A percentile compares a stretch with the other conserved stretches of the same genome.
Evolutionary conservation across 2,329 filamentous ascomycete species (phyloP).

Genomic region (Beauveria scarabaeidicola): DNA sequence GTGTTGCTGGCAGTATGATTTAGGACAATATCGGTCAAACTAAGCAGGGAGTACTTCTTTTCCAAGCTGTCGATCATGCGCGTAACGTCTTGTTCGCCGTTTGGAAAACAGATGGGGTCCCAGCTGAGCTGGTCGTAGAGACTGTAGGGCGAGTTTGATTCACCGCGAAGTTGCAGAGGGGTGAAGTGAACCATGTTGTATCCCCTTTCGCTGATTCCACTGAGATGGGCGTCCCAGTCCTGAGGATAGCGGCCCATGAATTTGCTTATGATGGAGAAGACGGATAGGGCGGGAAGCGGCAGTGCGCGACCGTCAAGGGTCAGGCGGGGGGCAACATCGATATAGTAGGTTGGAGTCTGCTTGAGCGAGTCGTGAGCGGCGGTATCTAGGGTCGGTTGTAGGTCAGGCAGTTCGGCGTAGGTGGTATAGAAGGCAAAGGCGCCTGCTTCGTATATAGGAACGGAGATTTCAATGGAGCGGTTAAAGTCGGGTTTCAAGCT

Average conservation of each 20-base stretch:
- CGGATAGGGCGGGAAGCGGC: slow-evolving; percentile 76
- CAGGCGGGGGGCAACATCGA: slow-evolving; percentile 82
- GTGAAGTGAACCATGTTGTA: slow-evolving; percentile 99
- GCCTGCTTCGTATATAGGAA: slow-evolving; percentile 74
- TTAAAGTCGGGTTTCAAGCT: slow-evolving; percentile 92
- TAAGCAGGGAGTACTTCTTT: slow-evolving; percentile 72
- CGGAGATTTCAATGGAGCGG: slow-evolving; percentile 78
- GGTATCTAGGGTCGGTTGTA: slow-evolving; percentile 22
- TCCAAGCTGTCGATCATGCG: slow-evolving; percentile 75
- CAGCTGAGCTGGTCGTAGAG: slow-evolving; percentile 87
- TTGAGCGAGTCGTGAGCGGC: slow-evolving; percentile 38
- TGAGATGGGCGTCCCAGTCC: slow-evolving; percentile 84
- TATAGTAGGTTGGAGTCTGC: slow-evolving; percentile 74
- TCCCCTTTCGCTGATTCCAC: slow-evolving; percentile 78
- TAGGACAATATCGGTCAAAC: slow-evolving; percentile 91
- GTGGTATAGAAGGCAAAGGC: slow-evolving; percentile 93
- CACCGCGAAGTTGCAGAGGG: slow-evolving; percentile 78
- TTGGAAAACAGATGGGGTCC: slow-evolving; percentile 73
- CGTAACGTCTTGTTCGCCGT: slow-evolving; percentile 73
- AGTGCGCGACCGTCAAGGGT: slow-evolving; percentile 64
- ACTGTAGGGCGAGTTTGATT: slow-evolving; percentile 95
- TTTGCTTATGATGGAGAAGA: slow-evolving; percentile 94
- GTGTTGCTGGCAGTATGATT: slow-evolving; percentile 97
- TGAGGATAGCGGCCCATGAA: slow-evolving; percentile 90
- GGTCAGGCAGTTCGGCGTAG: slow-evolving; percentile 76